Evolutionary conservation across 352 stramenopile species (phyloP), one percentile per base, ranked within the genome.

Genomic region (Phytophthora kernoviae): DNA sequence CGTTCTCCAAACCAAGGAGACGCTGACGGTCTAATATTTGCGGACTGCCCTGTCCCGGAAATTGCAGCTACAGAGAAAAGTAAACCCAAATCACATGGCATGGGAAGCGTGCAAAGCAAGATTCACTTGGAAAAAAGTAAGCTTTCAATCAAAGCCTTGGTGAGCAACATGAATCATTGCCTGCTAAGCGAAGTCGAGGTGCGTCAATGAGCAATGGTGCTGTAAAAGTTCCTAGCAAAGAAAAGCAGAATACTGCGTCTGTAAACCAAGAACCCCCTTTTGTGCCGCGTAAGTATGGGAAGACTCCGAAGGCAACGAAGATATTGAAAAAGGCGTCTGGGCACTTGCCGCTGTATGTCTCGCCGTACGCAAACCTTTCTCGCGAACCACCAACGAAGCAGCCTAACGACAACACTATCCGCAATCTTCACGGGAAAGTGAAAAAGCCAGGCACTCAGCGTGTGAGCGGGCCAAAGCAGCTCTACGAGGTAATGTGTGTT

Each of bases 291-390:
- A 74, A 65, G 43, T 64, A 70, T 18, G 55, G 61, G 5, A 74
- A 70, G 37, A 68, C 60, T 11, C 45, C 65, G 1, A 70, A 64
- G 49, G 11, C 47, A 10, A n/a, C 68, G 1, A 70, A 63, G 40
- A 55, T 24, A 10, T 14, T 30, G 15, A 56, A 12, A 49, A 64
- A 24, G 39, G 46, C 54, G n/a, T 8, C 43, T 50, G 21, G 20
- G 21, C 44, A 54, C 4, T n/a, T 62, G 33, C 54, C 45, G 18
- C 45, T 26, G n/a, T 58, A 68, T 43, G 58, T 37, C 15, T 43
- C 54, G 2, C 49, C 49, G 9, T 48, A 58, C 49, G 32, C 20
- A 55, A 39, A 33, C 5, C 14, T 58, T 20, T 42, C 61, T 33
- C 18, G 49, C 7, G 45, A 68, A 10, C 14, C 33, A 26, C 26